Percentiles rank a stretch among this genome's conserved stretches.
Conservation (phyloP, 805 yeast genomes). For the Candida wancherniae region DNA sequence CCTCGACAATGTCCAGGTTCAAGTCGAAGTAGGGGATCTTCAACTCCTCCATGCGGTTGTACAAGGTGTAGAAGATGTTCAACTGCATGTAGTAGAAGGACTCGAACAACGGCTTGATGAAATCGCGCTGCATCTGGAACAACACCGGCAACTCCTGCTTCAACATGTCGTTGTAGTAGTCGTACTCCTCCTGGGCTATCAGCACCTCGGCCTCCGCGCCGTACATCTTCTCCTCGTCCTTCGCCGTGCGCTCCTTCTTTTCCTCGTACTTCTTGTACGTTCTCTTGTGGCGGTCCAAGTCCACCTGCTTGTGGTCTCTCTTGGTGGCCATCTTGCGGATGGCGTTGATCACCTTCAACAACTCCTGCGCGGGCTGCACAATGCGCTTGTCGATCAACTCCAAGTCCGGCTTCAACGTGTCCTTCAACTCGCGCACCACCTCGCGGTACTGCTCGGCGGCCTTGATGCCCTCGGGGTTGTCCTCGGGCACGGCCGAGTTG, state of each 20-base stretch:
- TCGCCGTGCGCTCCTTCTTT: slow-evolving; percentile 77
- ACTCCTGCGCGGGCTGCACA: slow-evolving; percentile 86
- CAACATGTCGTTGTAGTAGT: slow-evolving; percentile 92
- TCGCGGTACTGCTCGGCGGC: slow-evolving; percentile 91
- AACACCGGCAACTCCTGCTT: slow-evolving; percentile 84
- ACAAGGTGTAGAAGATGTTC: slow-evolving; percentile 90
- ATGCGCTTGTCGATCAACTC: slow-evolving; percentile 87
- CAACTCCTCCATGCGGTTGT: slow-evolving; percentile 89
- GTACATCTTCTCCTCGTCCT: slow-evolving; percentile 89
- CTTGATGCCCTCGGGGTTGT: slow-evolving; percentile 92
- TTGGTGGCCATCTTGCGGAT: slow-evolving; percentile 93
- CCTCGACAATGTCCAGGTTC: slow-evolving; percentile 74
- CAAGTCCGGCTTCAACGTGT: slow-evolving; percentile 83
- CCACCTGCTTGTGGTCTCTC: slow-evolving; percentile 93
- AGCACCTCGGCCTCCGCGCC: slow-evolving; percentile 84
- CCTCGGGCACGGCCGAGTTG: slow-evolving; percentile 78
- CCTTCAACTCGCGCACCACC: slow-evolving; percentile 81
- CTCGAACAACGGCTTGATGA: slow-evolving; percentile 89
- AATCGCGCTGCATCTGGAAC: slow-evolving; percentile 84
- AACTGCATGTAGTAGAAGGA: slow-evolving; percentile 96
- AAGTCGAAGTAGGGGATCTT: slow-evolving; percentile 95
- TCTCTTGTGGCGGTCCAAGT: slow-evolving; percentile 79
- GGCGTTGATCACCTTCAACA: slow-evolving; percentile 71
- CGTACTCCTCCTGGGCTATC: slow-evolving; percentile 91
- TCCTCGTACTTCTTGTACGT: slow-evolving; percentile 67